Evolutionary conservation across 352 stramenopile species (phyloP), one percentile per base, ranked within the genome.

Genomic region (Pseudoperonospora humuli): DNA sequence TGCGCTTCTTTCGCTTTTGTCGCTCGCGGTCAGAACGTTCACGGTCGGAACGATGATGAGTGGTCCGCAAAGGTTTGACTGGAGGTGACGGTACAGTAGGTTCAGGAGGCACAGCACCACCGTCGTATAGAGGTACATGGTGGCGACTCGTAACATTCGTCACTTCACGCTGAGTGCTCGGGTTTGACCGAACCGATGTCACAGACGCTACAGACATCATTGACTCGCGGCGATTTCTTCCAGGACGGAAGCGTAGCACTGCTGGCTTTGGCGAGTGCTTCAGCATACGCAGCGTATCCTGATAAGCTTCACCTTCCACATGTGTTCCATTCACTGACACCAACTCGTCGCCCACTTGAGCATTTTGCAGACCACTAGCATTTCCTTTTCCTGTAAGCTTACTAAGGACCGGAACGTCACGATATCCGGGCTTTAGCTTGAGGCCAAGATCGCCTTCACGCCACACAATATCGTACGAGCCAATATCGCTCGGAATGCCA

Each of bases 391-490:
- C 81, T 20, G 78, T 93, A 23, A 91, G 63, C 31, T 87, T 86
- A 45, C 75, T 89, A 5, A 93, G 66, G 29, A 93, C 75, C 0
- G 81, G 81, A 10, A 91, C 62, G 45, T 93, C 79, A 8, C 69
- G 61, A 19, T 70, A 63, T 26, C 76, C 81, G 6, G 81, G 81
- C 50, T 93, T 93, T 13, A 93, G 69, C 54, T 91, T 93, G 18
- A 93, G 67, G 2, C 81, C 81, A 15, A 91, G 45, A 42, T 93
- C 79, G 13, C 81, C 81, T 56, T 93, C 81, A 14, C 81, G 70
- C 81, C 81, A 93, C 34, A 93, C 81, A 45, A 93, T 87, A 50
- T 93, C 76, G 61, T 93, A 93, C 20, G 78, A 70, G 32, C 68
- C 74, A 33, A 75, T 57, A 32, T 86, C 70, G n/a, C 62, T 71